Evolutionary conservation across 768 basidiomycete species (phyloP).

Genomic region (Stropharia rugosoannulata): DNA sequence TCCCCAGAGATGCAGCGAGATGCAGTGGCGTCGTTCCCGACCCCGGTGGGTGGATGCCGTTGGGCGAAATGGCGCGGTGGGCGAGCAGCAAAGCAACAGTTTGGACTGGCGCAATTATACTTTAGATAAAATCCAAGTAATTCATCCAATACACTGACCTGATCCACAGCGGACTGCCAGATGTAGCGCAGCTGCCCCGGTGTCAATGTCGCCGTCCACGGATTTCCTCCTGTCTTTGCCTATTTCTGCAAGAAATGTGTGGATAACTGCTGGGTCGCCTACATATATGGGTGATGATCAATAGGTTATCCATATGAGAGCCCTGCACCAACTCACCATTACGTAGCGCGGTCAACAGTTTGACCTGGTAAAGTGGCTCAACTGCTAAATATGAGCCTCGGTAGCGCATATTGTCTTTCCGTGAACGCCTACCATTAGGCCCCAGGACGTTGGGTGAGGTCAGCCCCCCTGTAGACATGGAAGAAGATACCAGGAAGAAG

Average conservation of each 20-base stretch:
- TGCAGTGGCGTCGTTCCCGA: conserved; percentile 76
- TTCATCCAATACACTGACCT: conserved; percentile 35
- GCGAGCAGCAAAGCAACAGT: conserved; percentile 69
- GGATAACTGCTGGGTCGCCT: conserved; percentile 81
- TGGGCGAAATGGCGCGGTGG: conserved; percentile 77
- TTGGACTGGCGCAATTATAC: conserved; percentile 39
- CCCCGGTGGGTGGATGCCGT: conserved; percentile 69
- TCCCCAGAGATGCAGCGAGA: conserved; percentile 66
- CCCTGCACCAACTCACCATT: conserved; percentile 40
- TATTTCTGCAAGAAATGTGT: conserved; percentile 78
- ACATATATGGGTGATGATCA: background rate
- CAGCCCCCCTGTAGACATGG: no score
- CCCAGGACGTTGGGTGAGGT: no score
- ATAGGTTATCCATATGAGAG: background rate
- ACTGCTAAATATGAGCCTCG: conserved; percentile 3
- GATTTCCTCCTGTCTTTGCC: conserved; percentile 59
- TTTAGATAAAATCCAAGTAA: background rate
- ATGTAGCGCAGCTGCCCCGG: conserved; percentile 75
- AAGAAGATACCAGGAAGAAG: no score
- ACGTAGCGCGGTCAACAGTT: conserved; percentile 60
- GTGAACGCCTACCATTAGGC: no score
- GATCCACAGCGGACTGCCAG: conserved; percentile 82
- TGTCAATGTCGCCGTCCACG: conserved; percentile 50
- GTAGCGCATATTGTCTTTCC: no score
- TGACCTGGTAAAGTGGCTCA: conserved; percentile 63